These are phyloP conservation scores for Lepidium didymum DNA, from an alignment of 345 rosid species.

Conservation along the genomic window DNA sequence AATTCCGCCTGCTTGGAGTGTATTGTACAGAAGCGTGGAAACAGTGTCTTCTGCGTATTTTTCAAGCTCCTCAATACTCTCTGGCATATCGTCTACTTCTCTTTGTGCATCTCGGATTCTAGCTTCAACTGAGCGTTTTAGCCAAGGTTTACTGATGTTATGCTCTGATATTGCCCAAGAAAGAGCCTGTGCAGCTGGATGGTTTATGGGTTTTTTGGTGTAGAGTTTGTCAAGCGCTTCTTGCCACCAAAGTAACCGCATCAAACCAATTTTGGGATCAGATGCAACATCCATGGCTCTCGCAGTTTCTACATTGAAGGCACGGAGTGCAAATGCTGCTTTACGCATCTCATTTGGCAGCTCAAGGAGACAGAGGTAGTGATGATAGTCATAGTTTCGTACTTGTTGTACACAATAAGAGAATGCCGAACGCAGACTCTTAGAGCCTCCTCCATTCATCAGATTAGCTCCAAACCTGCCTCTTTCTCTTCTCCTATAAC, in stretches of 20 bases:
- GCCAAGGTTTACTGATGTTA: constrained; percentile 71
- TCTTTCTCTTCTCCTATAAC: constrained; percentile 5
- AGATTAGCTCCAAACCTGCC: background rate
- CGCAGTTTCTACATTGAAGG: constrained; percentile 91
- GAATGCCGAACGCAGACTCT: constrained; percentile 60
- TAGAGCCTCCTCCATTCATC: constrained; percentile 62
- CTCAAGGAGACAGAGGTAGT: constrained; percentile 91
- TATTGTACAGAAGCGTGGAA: constrained; percentile 70
- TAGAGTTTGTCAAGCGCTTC: constrained; percentile 86
- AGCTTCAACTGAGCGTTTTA: constrained; percentile 83
- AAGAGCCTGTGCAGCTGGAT: constrained; percentile 75
- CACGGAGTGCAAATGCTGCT: constrained; percentile 85
- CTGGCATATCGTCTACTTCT: constrained; percentile 59
- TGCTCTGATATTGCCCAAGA: constrained; percentile 62
- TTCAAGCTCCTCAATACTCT: constrained; percentile 63
- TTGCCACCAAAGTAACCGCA: constrained; percentile 95
- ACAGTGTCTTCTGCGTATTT: constrained; percentile 80
- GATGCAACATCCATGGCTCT: constrained; percentile 95
- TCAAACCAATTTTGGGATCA: constrained; percentile 81
- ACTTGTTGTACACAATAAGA: constrained; percentile 86
- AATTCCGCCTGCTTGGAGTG: constrained; percentile 84
- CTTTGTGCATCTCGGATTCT: constrained; percentile 67
- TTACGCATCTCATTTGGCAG: constrained; percentile 75
- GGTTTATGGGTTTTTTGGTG: constrained; percentile 54
- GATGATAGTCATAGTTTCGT: constrained; percentile 88